Base-by-base conservation (phyloP, 2,329 filamentous ascomycete species). In the Pseudogymnoascus sp. region DNA sequence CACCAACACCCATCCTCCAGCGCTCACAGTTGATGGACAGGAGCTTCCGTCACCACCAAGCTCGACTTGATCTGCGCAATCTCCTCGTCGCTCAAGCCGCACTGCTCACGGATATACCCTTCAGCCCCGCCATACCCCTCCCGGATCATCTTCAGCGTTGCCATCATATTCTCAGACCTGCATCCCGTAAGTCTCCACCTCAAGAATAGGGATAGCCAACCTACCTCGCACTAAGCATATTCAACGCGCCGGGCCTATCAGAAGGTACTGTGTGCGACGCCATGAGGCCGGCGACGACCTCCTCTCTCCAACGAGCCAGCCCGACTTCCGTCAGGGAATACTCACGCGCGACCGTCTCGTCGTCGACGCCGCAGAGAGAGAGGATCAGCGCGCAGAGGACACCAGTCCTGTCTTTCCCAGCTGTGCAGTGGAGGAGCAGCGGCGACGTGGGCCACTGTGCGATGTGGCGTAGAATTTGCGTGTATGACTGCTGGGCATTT, bases 341-440 rank as follows among this genome's bases (percentile, higher is more conserved):
- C 73, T 93, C 89, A 8, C 80, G 74, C 0, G 86, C 87, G n/a
- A 90, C 80, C 3, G 75, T 72, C 36, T 82, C 77, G 67, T 85
- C 80, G 1, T 79, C 74, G 0, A 90, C 85, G 3, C 86, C 85
- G 7, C 85, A 85, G 29, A 91, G 78, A 26, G 81, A 76, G 40
- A 91, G 78, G 7, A 92, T 72, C 42, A 93, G 69, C 2, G 87
- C 89, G 60, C 84, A 83, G 51, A 91, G 75, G 4, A 92, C 80
- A 1, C 89, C 89, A 0, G 89, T 92, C 47, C 89, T 80, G 73
- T 93, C 89, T 74, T 93, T 93, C 11, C 89, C 89, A 0, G 87
- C 88, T 0, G 88, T 89, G 73, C 89, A 92, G 71, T 93, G 88
- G 6, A 91, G 77, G 5, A 91, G 77, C 8, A 88, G 74, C 6